These are phyloP conservation scores for Psilocybe sp. DNA, from an alignment of 768 basidiomycete genomes.

Conservation along the genomic window DNA sequence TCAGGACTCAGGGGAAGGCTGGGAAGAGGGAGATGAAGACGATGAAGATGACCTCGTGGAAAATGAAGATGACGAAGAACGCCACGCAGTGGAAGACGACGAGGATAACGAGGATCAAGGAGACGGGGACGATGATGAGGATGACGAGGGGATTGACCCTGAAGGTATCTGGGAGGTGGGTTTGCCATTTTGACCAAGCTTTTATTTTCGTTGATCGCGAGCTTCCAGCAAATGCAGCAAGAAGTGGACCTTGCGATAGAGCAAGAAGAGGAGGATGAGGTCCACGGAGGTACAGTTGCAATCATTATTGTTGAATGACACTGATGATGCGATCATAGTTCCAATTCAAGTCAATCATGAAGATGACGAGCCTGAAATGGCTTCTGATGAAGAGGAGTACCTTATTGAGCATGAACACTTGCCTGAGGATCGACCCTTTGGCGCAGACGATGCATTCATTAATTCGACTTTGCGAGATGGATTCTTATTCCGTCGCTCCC, in stretches of 20 bases:
- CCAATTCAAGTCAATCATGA: constrained; percentile 60
- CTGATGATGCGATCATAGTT: constrained; percentile 19
- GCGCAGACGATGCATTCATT: constrained; percentile 51
- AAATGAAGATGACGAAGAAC: constrained; percentile 50
- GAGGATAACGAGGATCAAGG: constrained; percentile 41
- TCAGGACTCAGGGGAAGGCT: constrained; percentile 57
- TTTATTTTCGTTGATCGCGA: neutral
- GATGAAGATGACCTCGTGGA: constrained; percentile 64
- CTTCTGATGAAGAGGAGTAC: constrained; percentile 68
- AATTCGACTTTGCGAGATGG: constrained; percentile 43
- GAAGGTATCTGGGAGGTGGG: constrained; percentile 37
- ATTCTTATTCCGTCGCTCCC: constrained; percentile 54
- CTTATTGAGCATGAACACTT: constrained; percentile 33
- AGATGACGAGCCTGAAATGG: constrained; percentile 59
- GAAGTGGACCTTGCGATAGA: constrained; percentile 45
- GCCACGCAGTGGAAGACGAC: constrained; percentile 47
- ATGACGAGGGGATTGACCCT: constrained; percentile 21
- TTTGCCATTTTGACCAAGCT: neutral
- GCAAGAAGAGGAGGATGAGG: constrained; percentile 60
- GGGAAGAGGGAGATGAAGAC: constrained; percentile 69
- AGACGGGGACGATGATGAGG: constrained; percentile 19
- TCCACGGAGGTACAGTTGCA: constrained; percentile 45
- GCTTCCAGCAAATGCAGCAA: constrained; percentile 49
- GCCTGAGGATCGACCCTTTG: constrained; percentile 50
- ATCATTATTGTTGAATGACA: neutral